Percentiles rank a stretch among this genome's conserved stretches.
Evolutionary conservation across 2,329 filamentous ascomycete species (phyloP).

Genomic region (Nothophoma quercina): DNA sequence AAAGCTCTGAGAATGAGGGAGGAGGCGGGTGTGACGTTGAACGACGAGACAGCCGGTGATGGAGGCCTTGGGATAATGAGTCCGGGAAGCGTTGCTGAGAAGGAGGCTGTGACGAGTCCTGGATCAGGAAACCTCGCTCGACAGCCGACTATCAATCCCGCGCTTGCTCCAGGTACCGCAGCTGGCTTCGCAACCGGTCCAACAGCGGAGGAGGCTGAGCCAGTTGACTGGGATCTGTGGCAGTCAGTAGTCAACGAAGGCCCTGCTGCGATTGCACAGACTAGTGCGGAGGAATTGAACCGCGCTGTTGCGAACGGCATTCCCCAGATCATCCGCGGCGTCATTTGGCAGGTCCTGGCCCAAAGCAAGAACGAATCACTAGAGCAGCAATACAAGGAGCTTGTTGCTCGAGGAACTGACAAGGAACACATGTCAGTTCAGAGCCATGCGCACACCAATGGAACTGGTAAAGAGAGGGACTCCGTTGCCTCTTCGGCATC

Average conservation of each 20-base stretch:
- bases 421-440: conserved; percentile 63
- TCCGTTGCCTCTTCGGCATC: conserved; percentile 79
- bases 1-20: conserved; percentile 55
- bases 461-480: conserved; percentile 68
- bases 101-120: conserved; percentile 44
- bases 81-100: conserved; percentile 43
- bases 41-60: conserved; percentile 57
- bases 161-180: conserved; percentile 83
- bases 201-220: conserved; percentile 70
- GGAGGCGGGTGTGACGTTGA: conserved; percentile 51
- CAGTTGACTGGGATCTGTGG: conserved; percentile 99
- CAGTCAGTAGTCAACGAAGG: conserved; percentile 95
- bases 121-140: conserved; percentile 51
- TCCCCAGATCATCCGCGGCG: conserved; percentile 92
- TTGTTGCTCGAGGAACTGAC: conserved; percentile 80
- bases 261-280: conserved; percentile 83
- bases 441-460: conserved; percentile 50
- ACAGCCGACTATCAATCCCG: conserved; percentile 71
- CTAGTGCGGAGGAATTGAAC: conserved; percentile 88
- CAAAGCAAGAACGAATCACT: conserved; percentile 94
- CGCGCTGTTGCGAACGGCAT: conserved; percentile 92
- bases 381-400: conserved; percentile 83
- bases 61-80: conserved; percentile 56
- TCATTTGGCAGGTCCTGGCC: conserved; percentile 97
- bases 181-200: conserved; percentile 81